These are phyloP conservation scores for Dissophora ornata DNA, from an alignment of 192 early-diverging fungal species.

Conservation along the genomic window DNA sequence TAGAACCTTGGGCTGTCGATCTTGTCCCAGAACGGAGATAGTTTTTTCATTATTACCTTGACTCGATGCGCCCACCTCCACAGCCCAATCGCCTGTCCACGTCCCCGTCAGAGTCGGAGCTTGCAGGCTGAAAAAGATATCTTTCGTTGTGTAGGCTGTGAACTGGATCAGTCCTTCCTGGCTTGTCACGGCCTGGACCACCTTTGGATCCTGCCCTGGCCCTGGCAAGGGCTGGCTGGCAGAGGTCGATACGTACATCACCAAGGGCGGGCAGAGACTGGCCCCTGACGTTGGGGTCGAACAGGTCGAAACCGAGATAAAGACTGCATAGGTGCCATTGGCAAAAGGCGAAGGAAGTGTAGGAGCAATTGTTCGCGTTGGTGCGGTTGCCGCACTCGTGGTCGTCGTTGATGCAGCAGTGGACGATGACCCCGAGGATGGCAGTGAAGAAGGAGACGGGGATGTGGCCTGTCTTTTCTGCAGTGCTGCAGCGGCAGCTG, in stretches of 20 bases:
- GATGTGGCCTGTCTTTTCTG: neutral
- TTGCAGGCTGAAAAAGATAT: conserved; percentile 47
- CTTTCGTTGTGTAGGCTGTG: conserved; percentile 34
- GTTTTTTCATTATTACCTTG: conserved; percentile 40
- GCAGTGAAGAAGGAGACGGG: neutral
- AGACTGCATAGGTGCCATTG: conserved; percentile 44
- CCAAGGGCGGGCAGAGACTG: conserved; percentile 16
- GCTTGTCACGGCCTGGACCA: conserved; percentile 7
- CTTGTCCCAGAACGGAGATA: too few species aligned
- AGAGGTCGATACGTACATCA: conserved; percentile 34
- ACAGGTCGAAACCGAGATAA: conserved; percentile 50
- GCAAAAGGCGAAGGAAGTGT: conserved; percentile 23
- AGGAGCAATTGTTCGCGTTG: conserved; percentile 35
- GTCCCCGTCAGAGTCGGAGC: conserved; percentile 12
- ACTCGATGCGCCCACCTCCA: conserved; percentile 46
- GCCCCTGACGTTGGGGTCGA: conserved; percentile 21
- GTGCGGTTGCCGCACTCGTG: conserved; percentile 3
- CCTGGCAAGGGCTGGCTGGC: conserved; percentile 38
- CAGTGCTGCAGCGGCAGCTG: neutral
- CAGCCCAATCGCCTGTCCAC: conserved; percentile 48
- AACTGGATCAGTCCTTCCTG: conserved; percentile 39
- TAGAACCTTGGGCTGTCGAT: too few species aligned
- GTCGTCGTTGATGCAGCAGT: neutral
- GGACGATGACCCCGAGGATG: neutral
- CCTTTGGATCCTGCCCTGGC: conserved; percentile 36